phyloP scores from a whole-genome alignment of 2,329 filamentous ascomycete genomes.

The Fusarium sambucinum region DNA sequence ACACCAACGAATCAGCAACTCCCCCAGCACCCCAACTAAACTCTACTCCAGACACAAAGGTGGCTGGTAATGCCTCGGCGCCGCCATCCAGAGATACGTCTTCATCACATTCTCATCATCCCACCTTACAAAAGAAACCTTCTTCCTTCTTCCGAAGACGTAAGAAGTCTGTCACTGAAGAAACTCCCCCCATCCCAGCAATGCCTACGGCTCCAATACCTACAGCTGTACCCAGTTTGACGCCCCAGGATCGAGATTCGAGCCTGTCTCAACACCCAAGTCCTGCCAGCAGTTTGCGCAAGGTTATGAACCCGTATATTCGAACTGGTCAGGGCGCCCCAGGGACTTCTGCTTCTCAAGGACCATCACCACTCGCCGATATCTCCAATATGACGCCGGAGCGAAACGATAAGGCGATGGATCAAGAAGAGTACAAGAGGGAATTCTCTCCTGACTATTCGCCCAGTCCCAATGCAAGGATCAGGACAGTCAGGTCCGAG shows the following conservation, averaged over 20 bases:
- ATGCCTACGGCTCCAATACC: constrained; percentile 59
- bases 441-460: constrained; percentile 83
- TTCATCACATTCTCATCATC: constrained; percentile 60
- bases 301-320: constrained; percentile 90
- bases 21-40: constrained; percentile 39
- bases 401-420: constrained; percentile 23
- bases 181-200: constrained; percentile 70
- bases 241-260: constrained; percentile 50
- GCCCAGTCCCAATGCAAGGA: constrained; percentile 77
- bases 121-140: constrained; percentile 84
- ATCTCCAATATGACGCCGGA: constrained; percentile 45
- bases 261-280: constrained; percentile 61
- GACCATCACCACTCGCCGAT: constrained; percentile 45
- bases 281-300: constrained; percentile 82
- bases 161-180: constrained; percentile 88
- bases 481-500: constrained; percentile 70
- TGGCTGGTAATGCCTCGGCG: constrained; percentile 62
- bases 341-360: constrained; percentile 46
- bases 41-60: constrained; percentile 52
- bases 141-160: constrained; percentile 94
- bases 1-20: constrained; percentile 42
- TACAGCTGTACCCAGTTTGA: constrained; percentile 52
- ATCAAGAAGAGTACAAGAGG: constrained; percentile 57
- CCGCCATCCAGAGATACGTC: constrained; percentile 64
- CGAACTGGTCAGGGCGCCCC: constrained; percentile 50